A percentile compares a stretch with the other conserved stretches of the same genome.
These are phyloP conservation scores for Fusarium poae DNA, from an alignment of 2,329 filamentous ascomycete genomes.

Conservation along the genomic window DNA sequence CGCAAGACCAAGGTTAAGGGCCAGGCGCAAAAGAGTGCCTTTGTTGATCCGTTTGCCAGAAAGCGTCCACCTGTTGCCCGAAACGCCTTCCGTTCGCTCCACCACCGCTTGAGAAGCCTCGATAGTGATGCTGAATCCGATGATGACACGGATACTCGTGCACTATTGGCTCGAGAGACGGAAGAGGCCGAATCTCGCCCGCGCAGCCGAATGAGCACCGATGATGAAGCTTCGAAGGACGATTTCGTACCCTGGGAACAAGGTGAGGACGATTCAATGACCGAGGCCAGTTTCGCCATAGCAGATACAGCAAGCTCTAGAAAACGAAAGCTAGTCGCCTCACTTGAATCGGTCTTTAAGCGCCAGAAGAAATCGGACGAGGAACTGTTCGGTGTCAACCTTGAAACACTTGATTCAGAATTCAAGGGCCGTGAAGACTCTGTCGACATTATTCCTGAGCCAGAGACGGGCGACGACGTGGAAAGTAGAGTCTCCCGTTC, in stretches of 20 bases:
- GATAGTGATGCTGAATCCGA: constrained; percentile 86
- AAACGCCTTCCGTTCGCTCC: constrained; percentile 81
- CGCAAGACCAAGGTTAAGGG: constrained; percentile 74
- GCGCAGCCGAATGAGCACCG: constrained; percentile 78
- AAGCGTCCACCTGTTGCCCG: constrained; percentile 69
- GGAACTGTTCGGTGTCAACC: constrained; percentile 77
- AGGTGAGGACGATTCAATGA: constrained; percentile 74
- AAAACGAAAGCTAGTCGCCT: constrained; percentile 79
- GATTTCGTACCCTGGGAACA: constrained; percentile 63
- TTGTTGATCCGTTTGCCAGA: constrained; percentile 75
- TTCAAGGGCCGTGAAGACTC: constrained; percentile 62
- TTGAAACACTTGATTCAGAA: constrained; percentile 65
- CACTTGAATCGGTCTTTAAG: constrained; percentile 78
- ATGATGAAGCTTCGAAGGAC: constrained; percentile 68
- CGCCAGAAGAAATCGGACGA: constrained; percentile 85
- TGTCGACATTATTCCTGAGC: constrained; percentile 64
- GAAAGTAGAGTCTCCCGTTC: constrained; percentile 59
- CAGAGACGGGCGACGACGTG: constrained; percentile 59
- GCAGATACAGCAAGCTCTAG: constrained; percentile 67
- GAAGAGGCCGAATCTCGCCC: constrained; percentile 88
- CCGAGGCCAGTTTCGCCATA: constrained; percentile 77
- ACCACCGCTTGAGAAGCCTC: constrained; percentile 76
- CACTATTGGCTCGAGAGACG: constrained; percentile 76
- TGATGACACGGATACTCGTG: constrained; percentile 75
- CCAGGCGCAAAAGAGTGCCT: constrained; percentile 68